These are phyloP conservation scores for Malania oleifera DNA, from an alignment of 164 flowering plant species.

Conservation along the genomic window DNA sequence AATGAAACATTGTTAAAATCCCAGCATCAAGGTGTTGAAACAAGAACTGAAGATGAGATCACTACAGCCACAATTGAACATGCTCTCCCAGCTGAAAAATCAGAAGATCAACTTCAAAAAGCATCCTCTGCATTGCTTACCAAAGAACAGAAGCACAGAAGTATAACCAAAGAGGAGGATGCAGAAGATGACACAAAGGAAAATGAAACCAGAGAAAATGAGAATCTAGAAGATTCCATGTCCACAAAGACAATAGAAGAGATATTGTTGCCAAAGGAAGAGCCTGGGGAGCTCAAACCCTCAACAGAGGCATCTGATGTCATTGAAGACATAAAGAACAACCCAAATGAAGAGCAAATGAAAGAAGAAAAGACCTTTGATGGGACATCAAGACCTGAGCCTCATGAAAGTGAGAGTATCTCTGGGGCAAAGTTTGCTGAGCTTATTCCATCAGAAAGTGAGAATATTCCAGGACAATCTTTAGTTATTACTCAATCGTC, in stretches of 20 bases:
- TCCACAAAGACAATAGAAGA: conserved; percentile 3
- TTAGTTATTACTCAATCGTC: not conserved
- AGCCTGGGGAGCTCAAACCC: not conserved
- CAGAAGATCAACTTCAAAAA: conserved; percentile 13
- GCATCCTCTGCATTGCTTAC: conserved; percentile 5
- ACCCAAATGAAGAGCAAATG: not conserved
- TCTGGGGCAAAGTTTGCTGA: conserved; percentile 1
- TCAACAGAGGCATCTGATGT: not conserved
- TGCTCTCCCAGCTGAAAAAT: conserved; percentile 7
- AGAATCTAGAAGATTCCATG: not conserved
- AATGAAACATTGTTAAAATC: conserved; percentile 8
- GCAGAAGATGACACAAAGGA: conserved; percentile 6
- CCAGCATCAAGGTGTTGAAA: conserved; percentile 6
- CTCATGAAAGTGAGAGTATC: not conserved
- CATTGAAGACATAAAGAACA: conserved; percentile 6
- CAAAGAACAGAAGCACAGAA: conserved; percentile 8
- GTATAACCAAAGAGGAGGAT: not conserved
- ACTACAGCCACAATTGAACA: not conserved
- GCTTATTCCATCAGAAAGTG: conserved; percentile 4
- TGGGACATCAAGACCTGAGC: not conserved
- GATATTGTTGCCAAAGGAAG: conserved; percentile 6
- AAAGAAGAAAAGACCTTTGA: not conserved
- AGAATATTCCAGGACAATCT: conserved; percentile 5
- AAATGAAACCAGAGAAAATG: not conserved
- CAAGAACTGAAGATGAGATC: conserved; percentile 7